Percentiles rank a stretch among this genome's conserved stretches.
Conservation (phyloP, 768 basidiomycete species). For the Tephrocybe sp. region DNA sequence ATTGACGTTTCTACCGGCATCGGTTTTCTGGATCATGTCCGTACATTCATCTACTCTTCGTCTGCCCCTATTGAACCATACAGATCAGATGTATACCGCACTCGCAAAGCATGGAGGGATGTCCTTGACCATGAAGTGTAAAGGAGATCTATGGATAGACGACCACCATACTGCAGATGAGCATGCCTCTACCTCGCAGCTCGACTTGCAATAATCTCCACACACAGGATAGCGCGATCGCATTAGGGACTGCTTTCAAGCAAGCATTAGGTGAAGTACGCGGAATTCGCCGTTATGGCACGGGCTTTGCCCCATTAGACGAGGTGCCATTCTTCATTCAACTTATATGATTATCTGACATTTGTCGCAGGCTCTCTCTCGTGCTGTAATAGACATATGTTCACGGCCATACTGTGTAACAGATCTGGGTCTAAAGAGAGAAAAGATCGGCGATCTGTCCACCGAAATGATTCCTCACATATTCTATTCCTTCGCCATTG, state of each 20-base stretch:
- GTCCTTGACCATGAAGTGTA: constrained; percentile 87
- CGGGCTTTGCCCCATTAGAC: constrained; percentile 94
- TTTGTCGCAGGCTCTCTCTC: constrained; percentile 68
- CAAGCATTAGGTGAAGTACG: constrained; percentile 91
- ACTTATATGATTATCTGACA: constrained; percentile 5
- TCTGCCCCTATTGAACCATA: constrained; percentile 2
- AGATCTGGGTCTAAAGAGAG: constrained; percentile 82
- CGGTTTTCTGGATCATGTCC: constrained; percentile 97
- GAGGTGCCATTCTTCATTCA: constrained; percentile 56
- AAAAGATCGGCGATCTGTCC: constrained; percentile 93
- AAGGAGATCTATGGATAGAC: constrained; percentile 96
- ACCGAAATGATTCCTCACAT: constrained; percentile 99
- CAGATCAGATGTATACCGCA: constrained; percentile 89
- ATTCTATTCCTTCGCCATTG: constrained; percentile 97
- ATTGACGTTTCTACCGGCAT: constrained; percentile 93
- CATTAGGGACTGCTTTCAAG: constrained; percentile 89
- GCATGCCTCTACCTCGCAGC: constrained; percentile 28
- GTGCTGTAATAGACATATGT: constrained; percentile 98
- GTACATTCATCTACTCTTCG: constrained; percentile 19
- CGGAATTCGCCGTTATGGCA: constrained; percentile 94
- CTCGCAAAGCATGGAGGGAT: constrained; percentile 96
- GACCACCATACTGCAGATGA: constrained; percentile 99
- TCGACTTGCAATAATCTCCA: not conserved
- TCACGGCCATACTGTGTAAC: constrained; percentile 95
- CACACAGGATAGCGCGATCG: constrained; percentile 86